These are phyloP conservation scores for Ricinus communis DNA, from an alignment of 345 rosid genomes.

Conservation along the genomic window DNA sequence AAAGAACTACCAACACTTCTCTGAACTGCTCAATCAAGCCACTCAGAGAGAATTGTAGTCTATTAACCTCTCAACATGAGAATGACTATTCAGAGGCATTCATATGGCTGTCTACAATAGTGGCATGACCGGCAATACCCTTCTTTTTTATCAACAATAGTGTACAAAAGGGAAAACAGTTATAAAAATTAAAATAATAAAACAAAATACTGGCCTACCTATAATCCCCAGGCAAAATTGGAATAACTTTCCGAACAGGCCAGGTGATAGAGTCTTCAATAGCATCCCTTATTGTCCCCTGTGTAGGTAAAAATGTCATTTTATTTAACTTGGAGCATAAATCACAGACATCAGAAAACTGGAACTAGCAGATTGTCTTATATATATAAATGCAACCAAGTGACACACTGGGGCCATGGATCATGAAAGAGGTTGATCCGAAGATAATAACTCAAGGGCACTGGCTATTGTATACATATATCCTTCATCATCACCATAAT, in stretches of 20 bases:
- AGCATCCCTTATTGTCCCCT: constrained; percentile 91
- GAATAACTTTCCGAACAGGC: constrained; percentile 97
- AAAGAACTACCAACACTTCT: background rate
- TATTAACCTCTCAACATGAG: background rate
- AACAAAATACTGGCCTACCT: constrained; percentile 46
- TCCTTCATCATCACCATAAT: background rate
- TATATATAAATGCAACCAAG: background rate
- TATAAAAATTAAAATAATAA: no score
- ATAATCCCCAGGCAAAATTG: constrained; percentile 97
- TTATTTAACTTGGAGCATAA: constrained; percentile 1
- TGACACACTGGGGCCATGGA: no score
- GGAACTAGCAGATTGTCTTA: background rate
- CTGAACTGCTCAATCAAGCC: background rate
- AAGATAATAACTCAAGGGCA: no score
- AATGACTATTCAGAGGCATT: background rate
- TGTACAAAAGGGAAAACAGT: background rate
- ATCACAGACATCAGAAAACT: background rate
- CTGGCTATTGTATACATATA: no score
- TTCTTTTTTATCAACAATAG: background rate
- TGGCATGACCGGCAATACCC: background rate
- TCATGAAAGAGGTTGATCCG: no score
- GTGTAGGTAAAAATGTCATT: constrained; percentile 28
- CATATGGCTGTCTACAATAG: background rate
- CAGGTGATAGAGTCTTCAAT: constrained; percentile 95
- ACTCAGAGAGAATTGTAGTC: background rate